Conservation (phyloP, 148 eudicot genomes). For the Selenicereus undatus region DNA sequence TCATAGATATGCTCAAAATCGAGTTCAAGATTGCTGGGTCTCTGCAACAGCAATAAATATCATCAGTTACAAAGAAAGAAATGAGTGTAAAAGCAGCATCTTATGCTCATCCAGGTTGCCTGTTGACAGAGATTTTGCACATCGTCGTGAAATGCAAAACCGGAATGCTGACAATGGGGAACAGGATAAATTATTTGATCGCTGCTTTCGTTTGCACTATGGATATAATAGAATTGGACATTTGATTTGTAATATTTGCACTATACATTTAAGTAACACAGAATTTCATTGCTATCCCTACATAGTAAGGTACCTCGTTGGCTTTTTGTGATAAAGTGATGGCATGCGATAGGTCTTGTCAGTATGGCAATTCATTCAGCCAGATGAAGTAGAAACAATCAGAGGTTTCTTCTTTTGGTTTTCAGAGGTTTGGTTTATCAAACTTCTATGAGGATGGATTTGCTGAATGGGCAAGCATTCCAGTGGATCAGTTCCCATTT, state of each 20-base stretch:
- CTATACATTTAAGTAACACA: slow-evolving; percentile 37
- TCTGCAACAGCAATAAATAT: slow-evolving; percentile 41
- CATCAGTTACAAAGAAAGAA: slow-evolving; percentile 26
- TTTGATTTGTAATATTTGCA: slow-evolving; percentile 26
- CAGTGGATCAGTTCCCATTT: slow-evolving; percentile 58
- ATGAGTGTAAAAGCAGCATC: slow-evolving; percentile 33
- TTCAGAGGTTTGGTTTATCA: slow-evolving; percentile 52
- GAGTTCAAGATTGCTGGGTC: slow-evolving; percentile 40
- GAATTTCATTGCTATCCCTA: slow-evolving; percentile 83
- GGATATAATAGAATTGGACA: slow-evolving; percentile 28
- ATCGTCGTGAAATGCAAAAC: slow-evolving; percentile 22
- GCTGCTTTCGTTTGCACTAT: slow-evolving; percentile 53
- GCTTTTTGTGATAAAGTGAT: slow-evolving; percentile 50
- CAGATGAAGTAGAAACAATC: slow-evolving; percentile 23
- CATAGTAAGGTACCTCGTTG: slow-evolving; percentile 44
- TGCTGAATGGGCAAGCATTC: slow-evolving; percentile 44
- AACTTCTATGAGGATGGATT: slow-evolving; percentile 45
- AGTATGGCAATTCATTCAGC: slow-evolving; percentile 28
- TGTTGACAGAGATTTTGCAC: slow-evolving; percentile 9
- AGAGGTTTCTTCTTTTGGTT: slow-evolving; percentile 30
- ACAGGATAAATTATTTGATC: slow-evolving; percentile 20
- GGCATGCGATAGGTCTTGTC: slow-evolving; percentile 22
- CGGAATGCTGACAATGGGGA: slow-evolving; percentile 22
- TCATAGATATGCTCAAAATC: slow-evolving; percentile 48
- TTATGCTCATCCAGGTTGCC: slow-evolving; percentile 45